Evolutionary conservation across 2,329 filamentous ascomycete genomes (phyloP).

Genomic region (Trichoderma guizhouense): DNA sequence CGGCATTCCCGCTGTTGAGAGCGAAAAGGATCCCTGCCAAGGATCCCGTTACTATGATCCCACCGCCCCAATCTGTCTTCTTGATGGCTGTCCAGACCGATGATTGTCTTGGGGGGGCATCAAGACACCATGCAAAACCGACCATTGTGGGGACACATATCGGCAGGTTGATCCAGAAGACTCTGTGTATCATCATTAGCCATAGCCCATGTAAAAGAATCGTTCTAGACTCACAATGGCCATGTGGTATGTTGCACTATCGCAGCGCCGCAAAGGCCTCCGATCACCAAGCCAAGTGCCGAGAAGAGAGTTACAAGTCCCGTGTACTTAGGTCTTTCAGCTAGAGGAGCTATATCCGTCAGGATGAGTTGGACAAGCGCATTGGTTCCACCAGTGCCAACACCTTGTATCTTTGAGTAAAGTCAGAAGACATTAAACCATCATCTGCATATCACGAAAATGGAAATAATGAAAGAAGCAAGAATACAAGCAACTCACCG

Average conservation of each 20-base stretch:
- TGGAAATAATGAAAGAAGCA: no score
- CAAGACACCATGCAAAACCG: not conserved
- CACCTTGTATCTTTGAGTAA: conserved; percentile 38
- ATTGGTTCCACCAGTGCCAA: conserved; percentile 18
- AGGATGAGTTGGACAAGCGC: conserved; percentile 30
- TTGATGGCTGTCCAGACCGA: not conserved
- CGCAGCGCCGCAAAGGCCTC: conserved; percentile 28
- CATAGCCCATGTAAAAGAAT: conserved; percentile 32
- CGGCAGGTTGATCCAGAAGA: not conserved
- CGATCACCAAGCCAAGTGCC: conserved; percentile 29
- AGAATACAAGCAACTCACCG: not conserved
- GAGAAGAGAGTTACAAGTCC: conserved; percentile 30
- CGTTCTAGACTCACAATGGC: conserved; percentile 38
- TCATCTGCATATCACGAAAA: no score
- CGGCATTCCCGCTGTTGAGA: not conserved
- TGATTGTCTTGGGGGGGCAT: not conserved
- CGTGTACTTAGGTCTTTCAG: conserved; percentile 40
- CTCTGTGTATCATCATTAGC: not conserved
- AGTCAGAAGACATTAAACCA: not conserved
- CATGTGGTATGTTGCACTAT: conserved; percentile 28
- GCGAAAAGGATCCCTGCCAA: not conserved
- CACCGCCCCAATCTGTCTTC: not conserved
- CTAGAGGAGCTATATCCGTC: conserved; percentile 45
- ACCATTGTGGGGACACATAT: not conserved
- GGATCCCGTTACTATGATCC: not conserved